Percentiles rank a stretch among this genome's conserved stretches.
Conservation (phyloP, 805 yeast species). For the Lachancea nothofagi region DNA sequence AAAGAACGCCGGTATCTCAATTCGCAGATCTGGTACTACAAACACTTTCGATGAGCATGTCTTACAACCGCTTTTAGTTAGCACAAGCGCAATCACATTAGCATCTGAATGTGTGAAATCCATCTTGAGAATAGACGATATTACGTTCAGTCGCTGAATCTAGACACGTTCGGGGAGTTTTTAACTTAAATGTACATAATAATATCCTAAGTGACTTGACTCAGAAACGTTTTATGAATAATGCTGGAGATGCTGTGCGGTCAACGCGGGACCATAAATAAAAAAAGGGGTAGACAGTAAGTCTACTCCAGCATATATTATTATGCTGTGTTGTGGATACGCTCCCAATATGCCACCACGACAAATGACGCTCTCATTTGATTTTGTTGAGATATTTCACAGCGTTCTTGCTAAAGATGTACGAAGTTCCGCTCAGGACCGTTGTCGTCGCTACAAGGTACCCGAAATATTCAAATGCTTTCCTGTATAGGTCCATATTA, state of each 20-base stretch:
- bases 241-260: slow-evolving; percentile 1
- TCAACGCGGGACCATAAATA: background rate
- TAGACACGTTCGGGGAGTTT: background rate
- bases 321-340: background rate
- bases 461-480: slow-evolving; percentile 35
- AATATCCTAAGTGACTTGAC: slow-evolving; percentile 1
- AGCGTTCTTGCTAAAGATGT: slow-evolving; percentile 64
- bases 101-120: slow-evolving; percentile 97
- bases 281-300: no score
- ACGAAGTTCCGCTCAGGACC: slow-evolving; percentile 68
- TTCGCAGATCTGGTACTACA: slow-evolving; percentile 87
- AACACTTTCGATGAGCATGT: slow-evolving; percentile 92
- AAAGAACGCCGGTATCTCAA: slow-evolving; percentile 90
- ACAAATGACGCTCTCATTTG: slow-evolving; percentile 1
- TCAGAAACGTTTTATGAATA: background rate
- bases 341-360: no score
- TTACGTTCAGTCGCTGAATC: slow-evolving; percentile 74
- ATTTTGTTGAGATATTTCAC: slow-evolving; percentile 44
- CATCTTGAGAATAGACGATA: slow-evolving; percentile 93
- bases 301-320: no score
- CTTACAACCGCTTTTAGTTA: slow-evolving; percentile 91
- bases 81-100: slow-evolving; percentile 86
- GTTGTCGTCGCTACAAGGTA: slow-evolving; percentile 67
- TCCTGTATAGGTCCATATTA: background rate
- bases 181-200: slow-evolving; percentile 4